Percentiles rank a stretch among this genome's conserved stretches.
phyloP scores from a whole-genome alignment of 1,284 basidiomycete species.

The Tylopilus sp. region DNA sequence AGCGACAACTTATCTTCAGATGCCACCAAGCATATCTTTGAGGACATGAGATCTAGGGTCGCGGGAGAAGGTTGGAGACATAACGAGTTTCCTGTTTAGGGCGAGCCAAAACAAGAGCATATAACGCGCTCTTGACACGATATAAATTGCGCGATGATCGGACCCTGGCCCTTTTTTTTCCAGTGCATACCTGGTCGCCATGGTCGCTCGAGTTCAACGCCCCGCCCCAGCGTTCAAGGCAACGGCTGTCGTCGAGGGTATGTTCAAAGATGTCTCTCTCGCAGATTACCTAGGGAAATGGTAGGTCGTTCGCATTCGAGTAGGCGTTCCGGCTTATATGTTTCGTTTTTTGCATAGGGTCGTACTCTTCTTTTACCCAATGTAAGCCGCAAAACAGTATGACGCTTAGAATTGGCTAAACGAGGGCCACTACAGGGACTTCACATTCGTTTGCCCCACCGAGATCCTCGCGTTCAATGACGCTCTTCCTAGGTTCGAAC shows the following conservation, averaged over 20 bases:
- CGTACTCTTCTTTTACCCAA: conserved; percentile 76
- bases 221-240: conserved; percentile 76
- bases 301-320: conserved; percentile 36
- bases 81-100: background rate
- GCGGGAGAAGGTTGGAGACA: too few species aligned
- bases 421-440: conserved; percentile 46
- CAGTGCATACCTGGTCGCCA: conserved; percentile 24
- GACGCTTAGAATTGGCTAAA: background rate
- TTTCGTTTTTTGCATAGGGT: conserved; percentile 45
- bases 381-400: conserved; percentile 43
- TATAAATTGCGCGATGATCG: conserved; percentile 16
- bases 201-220: conserved; percentile 71
- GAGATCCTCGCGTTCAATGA: conserved; percentile 92
- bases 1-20: too few species aligned
- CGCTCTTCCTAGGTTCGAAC: conserved; percentile 68
- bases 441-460: conserved; percentile 87
- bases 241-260: conserved; percentile 68
- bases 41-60: too few species aligned
- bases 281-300: conserved; percentile 77
- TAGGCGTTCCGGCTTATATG: conserved; percentile 1
- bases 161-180: background rate
- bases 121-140: conserved; percentile 23
- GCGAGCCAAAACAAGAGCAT: conserved; percentile 17
- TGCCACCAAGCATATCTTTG: too few species aligned
- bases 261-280: conserved; percentile 72